Conservation (phyloP, 2,329 filamentous ascomycete genomes). For the Epichloe typhina region DNA sequence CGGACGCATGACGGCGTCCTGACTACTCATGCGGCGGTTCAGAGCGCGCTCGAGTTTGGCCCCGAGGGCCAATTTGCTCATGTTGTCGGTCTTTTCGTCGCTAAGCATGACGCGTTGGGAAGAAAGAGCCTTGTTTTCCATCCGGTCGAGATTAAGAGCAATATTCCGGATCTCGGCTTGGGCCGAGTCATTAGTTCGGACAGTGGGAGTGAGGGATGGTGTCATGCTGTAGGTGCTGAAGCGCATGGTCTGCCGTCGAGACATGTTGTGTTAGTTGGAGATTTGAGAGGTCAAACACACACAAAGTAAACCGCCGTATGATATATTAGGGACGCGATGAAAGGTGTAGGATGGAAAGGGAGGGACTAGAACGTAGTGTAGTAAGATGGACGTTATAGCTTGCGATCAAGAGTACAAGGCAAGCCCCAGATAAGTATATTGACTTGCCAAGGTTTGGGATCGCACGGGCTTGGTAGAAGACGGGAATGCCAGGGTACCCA, state of each 20-base stretch:
- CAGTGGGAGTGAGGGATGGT: constrained; percentile 45
- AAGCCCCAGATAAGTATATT: neutral
- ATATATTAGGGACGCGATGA: neutral
- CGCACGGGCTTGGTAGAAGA: neutral
- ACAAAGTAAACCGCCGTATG: neutral
- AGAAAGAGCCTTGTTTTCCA: constrained; percentile 77
- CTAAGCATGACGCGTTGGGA: constrained; percentile 62
- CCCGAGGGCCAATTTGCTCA: constrained; percentile 76
- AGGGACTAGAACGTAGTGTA: neutral
- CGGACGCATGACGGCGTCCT: constrained; percentile 75
- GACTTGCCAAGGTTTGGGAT: neutral
- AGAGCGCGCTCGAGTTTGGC: constrained; percentile 85
- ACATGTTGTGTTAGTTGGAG: constrained; percentile 6
- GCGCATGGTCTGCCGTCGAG: constrained; percentile 33
- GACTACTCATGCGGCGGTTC: constrained; percentile 70
- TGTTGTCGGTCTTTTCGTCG: constrained; percentile 66
- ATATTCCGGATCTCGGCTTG: constrained; percentile 53
- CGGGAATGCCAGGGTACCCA: constrained; percentile 3
- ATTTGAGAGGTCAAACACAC: neutral
- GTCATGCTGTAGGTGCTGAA: constrained; percentile 49
- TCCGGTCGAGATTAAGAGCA: constrained; percentile 67
- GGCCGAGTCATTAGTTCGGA: constrained; percentile 39
- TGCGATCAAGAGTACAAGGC: neutral
- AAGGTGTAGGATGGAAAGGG: neutral
- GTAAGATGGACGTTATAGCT: neutral